These are phyloP conservation scores for Fusarium liriodendri DNA, from an alignment of 2,329 filamentous ascomycete genomes.

Conservation along the genomic window DNA sequence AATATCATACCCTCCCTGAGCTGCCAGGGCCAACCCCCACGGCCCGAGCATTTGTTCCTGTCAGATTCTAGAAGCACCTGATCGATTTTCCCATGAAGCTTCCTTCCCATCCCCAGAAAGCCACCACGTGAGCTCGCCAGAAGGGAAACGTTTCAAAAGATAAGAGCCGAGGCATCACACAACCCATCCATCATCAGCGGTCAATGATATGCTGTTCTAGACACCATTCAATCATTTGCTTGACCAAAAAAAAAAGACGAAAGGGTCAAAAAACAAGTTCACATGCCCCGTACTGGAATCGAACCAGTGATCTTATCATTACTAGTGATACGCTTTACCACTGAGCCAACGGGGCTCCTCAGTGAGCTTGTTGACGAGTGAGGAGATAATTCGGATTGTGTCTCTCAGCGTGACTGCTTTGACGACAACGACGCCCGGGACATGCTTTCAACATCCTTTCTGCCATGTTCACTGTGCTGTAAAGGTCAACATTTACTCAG, in stretches of 20 bases:
- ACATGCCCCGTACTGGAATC: conserved; percentile 35
- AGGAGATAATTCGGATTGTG: fast-evolving
- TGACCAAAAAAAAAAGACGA: background rate
- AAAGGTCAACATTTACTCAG: background rate
- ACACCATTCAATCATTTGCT: background rate
- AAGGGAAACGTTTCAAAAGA: background rate
- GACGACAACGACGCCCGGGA: too few species aligned
- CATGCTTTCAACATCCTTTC: background rate
- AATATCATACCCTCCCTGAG: background rate
- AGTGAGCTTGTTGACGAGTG: background rate
- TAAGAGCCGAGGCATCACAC: background rate
- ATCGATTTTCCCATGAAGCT: background rate
- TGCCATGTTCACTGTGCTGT: background rate
- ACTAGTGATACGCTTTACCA: conserved; percentile 40
- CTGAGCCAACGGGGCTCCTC: conserved; percentile 35
- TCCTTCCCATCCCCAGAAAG: background rate
- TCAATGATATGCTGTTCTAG: too few species aligned
- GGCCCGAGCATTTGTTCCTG: background rate
- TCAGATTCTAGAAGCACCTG: background rate
- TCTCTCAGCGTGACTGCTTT: background rate
- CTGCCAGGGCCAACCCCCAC: background rate
- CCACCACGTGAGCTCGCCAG: background rate
- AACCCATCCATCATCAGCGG: background rate
- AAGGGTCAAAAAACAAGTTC: background rate
- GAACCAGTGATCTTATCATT: conserved; percentile 38